phyloP scores from a whole-genome alignment of 2,329 filamentous ascomycete genomes.

The Macrophomina tecta region DNA sequence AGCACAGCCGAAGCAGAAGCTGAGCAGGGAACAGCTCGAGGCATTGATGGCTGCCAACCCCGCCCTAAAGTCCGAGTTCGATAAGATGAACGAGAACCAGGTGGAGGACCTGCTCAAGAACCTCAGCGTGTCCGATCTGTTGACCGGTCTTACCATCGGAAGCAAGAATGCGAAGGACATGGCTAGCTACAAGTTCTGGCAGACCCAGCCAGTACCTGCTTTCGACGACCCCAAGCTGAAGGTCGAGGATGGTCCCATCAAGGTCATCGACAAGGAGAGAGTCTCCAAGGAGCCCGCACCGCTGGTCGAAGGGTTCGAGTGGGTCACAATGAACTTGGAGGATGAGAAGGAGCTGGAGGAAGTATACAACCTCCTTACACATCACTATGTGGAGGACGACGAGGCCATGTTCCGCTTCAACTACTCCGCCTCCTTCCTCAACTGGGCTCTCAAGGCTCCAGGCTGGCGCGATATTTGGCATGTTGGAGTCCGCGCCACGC shows the following conservation, averaged over 20 bases:
- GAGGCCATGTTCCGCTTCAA: slow-evolving; percentile 98
- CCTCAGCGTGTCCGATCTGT: slow-evolving; percentile 72
- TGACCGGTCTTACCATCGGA: slow-evolving; percentile 75
- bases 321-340: slow-evolving; percentile 87
- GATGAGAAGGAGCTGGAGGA: slow-evolving; percentile 81
- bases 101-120: slow-evolving; percentile 61
- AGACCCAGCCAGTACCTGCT: slow-evolving; percentile 90
- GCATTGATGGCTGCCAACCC: slow-evolving; percentile 46
- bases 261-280: slow-evolving; percentile 76
- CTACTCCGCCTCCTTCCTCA: slow-evolving; percentile 86
- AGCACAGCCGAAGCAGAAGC: slow-evolving; percentile 31
- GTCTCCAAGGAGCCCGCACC: slow-evolving; percentile 78
- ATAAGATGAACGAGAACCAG: slow-evolving; percentile 37
- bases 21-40: slow-evolving; percentile 46
- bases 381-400: slow-evolving; percentile 96
- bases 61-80: slow-evolving; percentile 45
- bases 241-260: slow-evolving; percentile 79
- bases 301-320: slow-evolving; percentile 83
- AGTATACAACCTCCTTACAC: slow-evolving; percentile 87
- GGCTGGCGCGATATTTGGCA: slow-evolving; percentile 96
- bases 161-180: slow-evolving; percentile 95
- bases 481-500: slow-evolving; percentile 84
- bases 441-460: slow-evolving; percentile 94
- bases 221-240: slow-evolving; percentile 65
- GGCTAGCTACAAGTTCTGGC: slow-evolving; percentile 98